Percentiles rank a stretch among this genome's conserved stretches.
phyloP scores from a whole-genome alignment of 1,284 basidiomycete species.

The Papiliotrema flavescens region DNA sequence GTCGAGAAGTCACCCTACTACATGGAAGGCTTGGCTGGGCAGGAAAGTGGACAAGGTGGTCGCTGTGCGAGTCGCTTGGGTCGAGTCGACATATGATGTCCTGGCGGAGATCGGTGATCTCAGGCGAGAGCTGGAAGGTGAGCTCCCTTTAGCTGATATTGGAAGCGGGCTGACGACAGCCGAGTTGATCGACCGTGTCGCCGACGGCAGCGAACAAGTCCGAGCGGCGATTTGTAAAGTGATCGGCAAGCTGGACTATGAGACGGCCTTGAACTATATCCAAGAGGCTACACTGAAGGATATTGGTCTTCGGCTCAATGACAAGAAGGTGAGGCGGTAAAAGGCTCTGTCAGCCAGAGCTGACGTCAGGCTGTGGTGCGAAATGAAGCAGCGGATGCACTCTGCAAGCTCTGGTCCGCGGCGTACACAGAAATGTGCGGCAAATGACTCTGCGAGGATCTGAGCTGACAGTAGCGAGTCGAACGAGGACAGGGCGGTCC shows the following conservation, averaged over 20 bases:
- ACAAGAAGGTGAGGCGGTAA: constrained; percentile 68
- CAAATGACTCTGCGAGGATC: neutral
- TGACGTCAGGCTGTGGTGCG: constrained; percentile 68
- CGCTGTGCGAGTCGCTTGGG: constrained; percentile 70
- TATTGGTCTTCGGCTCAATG: constrained; percentile 70
- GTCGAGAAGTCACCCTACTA: constrained; percentile 70
- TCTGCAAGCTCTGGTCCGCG: constrained; percentile 74
- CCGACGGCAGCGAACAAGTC: constrained; percentile 89
- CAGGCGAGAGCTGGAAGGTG: constrained; percentile 67
- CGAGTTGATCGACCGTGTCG: constrained; percentile 62
- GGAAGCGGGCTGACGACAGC: constrained; percentile 52
- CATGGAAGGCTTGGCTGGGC: constrained; percentile 82
- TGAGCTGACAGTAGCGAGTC: constrained; percentile 60
- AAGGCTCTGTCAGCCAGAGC: neutral
- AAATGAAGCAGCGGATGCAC: constrained; percentile 69
- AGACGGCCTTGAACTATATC: constrained; percentile 80
- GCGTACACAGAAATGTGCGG: constrained; percentile 86
- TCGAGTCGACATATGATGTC: constrained; percentile 66
- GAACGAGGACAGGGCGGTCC: constrained; percentile 65
- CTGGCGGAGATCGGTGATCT: constrained; percentile 66
- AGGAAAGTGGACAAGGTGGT: constrained; percentile 74
- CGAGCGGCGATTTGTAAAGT: constrained; percentile 78
- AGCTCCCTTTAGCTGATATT: constrained; percentile 18
- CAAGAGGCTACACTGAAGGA: constrained; percentile 60
- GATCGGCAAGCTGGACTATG: constrained; percentile 82